Percentiles rank a stretch among this genome's conserved stretches.
These are phyloP conservation scores for Scheffersomyces parashehatae DNA, from an alignment of 1,139 yeast species.

Conservation along the genomic window DNA sequence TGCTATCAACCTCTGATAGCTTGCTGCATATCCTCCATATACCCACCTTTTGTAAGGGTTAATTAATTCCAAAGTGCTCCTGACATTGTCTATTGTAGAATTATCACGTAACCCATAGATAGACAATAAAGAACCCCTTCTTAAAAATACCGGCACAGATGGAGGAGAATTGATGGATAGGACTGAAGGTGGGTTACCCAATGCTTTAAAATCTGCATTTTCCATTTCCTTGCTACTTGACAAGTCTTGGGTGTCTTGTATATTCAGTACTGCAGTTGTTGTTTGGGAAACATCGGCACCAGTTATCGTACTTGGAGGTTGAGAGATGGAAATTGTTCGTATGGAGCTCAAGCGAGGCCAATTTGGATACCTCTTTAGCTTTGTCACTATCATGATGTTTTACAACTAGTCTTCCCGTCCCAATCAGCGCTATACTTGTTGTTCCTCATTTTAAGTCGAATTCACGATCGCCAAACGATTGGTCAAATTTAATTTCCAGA, in stretches of 20 bases:
- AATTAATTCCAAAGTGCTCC: slow-evolving; percentile 30
- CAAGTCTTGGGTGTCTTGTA: slow-evolving; percentile 11
- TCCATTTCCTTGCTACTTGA: slow-evolving; percentile 9
- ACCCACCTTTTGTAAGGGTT: slow-evolving; percentile 41
- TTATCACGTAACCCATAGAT: slow-evolving; percentile 35
- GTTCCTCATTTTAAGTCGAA: too few species aligned
- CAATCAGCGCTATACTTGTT: too few species aligned
- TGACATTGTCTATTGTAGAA: slow-evolving; percentile 22
- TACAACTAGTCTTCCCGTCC: too few species aligned
- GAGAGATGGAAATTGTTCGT: slow-evolving; percentile 5
- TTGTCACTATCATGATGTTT: too few species aligned
- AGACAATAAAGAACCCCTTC: slow-evolving; percentile 50
- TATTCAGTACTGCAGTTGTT: slow-evolving; percentile 10
- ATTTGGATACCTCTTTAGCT: too few species aligned
- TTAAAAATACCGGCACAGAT: slow-evolving; percentile 52
- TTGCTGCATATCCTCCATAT: slow-evolving; percentile 41
- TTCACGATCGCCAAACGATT: too few species aligned
- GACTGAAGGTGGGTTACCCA: slow-evolving; percentile 48
- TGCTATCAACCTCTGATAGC: slow-evolving; percentile 47
- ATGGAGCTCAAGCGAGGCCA: not conserved
- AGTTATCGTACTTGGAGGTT: slow-evolving; percentile 1
- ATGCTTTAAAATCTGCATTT: slow-evolving; percentile 29
- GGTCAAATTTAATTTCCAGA: too few species aligned
- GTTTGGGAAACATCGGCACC: slow-evolving; percentile 6
- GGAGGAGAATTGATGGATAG: slow-evolving; percentile 54